Conservation (phyloP, 2,329 filamentous ascomycete genomes). For the Fusarium pseudonygamai region DNA sequence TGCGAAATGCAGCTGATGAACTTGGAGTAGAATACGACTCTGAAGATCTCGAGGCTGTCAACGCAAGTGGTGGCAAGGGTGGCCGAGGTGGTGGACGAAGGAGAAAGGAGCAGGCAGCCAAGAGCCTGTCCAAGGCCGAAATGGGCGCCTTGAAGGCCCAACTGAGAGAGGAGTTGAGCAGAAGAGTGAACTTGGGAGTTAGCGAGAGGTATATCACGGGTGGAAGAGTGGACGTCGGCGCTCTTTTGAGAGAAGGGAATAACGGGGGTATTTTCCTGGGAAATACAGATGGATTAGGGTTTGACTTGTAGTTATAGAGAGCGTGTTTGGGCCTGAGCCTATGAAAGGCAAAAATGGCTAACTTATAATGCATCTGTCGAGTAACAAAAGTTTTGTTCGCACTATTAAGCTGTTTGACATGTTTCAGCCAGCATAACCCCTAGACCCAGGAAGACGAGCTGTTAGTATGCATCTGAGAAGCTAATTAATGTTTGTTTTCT, state of each 20-base stretch:
- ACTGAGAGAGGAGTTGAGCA: conserved; percentile 73
- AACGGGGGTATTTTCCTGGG: conserved; percentile 55
- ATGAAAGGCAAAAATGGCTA: not conserved
- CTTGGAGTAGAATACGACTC: conserved; percentile 93
- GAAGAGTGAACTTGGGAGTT: conserved; percentile 85
- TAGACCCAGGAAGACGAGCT: not conserved
- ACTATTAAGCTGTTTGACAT: not conserved
- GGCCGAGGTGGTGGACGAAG: conserved; percentile 78
- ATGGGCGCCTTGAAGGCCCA: conserved; percentile 75
- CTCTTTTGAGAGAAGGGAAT: conserved; percentile 70
- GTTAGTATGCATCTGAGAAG: not conserved
- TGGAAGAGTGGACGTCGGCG: conserved; percentile 84
- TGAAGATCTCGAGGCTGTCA: conserved; percentile 86
- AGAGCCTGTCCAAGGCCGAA: conserved; percentile 76
- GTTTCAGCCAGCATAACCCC: not conserved
- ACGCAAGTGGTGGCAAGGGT: conserved; percentile 69
- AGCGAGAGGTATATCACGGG: conserved; percentile 86
- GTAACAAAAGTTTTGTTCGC: not conserved
- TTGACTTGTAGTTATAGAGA: conserved; percentile 39
- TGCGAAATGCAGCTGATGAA: conserved; percentile 86
- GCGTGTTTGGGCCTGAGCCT: not conserved
- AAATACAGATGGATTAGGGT: conserved; percentile 52
- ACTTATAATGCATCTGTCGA: not conserved
- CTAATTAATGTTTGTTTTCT: not conserved
- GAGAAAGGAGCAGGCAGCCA: conserved; percentile 77